Conservation (phyloP, 108 stramenopile genomes). For the Skeletonema potamos region DNA sequence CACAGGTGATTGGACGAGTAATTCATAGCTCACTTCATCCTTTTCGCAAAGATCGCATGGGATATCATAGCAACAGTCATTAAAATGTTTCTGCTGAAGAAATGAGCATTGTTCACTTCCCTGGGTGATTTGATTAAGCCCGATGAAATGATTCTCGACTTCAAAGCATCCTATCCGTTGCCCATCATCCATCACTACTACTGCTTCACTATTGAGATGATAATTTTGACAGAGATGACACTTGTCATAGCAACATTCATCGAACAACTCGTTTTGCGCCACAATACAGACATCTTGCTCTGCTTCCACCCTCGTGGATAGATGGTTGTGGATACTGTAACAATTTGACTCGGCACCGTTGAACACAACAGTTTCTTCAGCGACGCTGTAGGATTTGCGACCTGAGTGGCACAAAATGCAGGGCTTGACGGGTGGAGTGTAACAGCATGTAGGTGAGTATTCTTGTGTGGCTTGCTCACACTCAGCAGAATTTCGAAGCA, state of each 20-base stretch:
- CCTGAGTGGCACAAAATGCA: constrained; percentile 38
- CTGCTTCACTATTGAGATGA: constrained; percentile 33
- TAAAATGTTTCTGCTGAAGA: constrained; percentile 39
- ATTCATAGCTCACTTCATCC: constrained; percentile 23
- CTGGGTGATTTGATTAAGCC: constrained; percentile 32
- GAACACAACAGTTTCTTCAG: constrained; percentile 25
- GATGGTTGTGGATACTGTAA: constrained; percentile 36
- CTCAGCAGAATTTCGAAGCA: constrained; percentile 21
- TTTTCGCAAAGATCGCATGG: constrained; percentile 31
- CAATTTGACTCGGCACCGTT: constrained; percentile 41
- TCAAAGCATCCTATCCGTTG: constrained; percentile 34
- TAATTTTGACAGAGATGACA: constrained; percentile 37
- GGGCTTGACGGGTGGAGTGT: constrained; percentile 15
- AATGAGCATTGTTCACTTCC: constrained; percentile 32
- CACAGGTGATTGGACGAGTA: constrained; percentile 19
- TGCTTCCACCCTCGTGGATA: constrained; percentile 33
- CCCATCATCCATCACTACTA: constrained; percentile 21
- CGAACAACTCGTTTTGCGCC: constrained; percentile 34
- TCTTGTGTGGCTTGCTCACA: constrained; percentile 23
- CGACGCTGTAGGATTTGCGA: constrained; percentile 27
- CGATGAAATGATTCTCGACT: constrained; percentile 34
- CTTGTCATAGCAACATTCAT: constrained; percentile 42
- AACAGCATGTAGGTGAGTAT: constrained; percentile 41
- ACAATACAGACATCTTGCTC: constrained; percentile 27
- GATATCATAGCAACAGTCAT: constrained; percentile 43